Evolutionary conservation across 371 early-diverging fungal species (phyloP).

Genomic region (Mucor racemosus): DNA sequence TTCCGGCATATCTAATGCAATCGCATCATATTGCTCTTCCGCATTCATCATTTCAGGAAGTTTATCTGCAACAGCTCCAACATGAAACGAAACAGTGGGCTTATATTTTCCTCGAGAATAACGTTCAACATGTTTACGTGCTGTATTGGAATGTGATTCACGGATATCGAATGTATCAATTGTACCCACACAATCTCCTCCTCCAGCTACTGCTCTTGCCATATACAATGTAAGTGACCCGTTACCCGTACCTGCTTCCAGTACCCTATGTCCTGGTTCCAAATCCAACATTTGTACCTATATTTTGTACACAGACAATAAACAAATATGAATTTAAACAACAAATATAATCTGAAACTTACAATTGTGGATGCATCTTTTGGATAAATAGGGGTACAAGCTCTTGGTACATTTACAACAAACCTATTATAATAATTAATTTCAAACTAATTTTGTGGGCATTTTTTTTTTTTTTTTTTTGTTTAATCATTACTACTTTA

Average conservation of each 20-base stretch:
- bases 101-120: slow-evolving; percentile 64
- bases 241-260: slow-evolving; percentile 83
- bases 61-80: slow-evolving; percentile 53
- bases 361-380: slow-evolving; percentile 76
- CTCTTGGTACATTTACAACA: slow-evolving; percentile 62
- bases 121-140: slow-evolving; percentile 56
- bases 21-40: slow-evolving; percentile 60
- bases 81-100: slow-evolving; percentile 52
- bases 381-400: slow-evolving; percentile 76
- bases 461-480: neutral
- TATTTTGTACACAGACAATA: neutral
- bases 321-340: neutral
- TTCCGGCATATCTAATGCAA: slow-evolving; percentile 76
- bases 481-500: slow-evolving; percentile 30
- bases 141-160: slow-evolving; percentile 55
- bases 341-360: slow-evolving; percentile 10
- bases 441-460: too few relatives aligned
- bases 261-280: slow-evolving; percentile 62
- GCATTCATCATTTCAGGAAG: slow-evolving; percentile 17
- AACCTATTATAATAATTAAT: slow-evolving; percentile 37
- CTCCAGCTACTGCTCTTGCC: slow-evolving; percentile 61
- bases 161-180: slow-evolving; percentile 70
- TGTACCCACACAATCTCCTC: slow-evolving; percentile 37
- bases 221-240: slow-evolving; percentile 72
- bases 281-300: slow-evolving; percentile 67